phyloP scores from a whole-genome alignment of 345 rosid genomes.

The Camelina laxa region DNA sequence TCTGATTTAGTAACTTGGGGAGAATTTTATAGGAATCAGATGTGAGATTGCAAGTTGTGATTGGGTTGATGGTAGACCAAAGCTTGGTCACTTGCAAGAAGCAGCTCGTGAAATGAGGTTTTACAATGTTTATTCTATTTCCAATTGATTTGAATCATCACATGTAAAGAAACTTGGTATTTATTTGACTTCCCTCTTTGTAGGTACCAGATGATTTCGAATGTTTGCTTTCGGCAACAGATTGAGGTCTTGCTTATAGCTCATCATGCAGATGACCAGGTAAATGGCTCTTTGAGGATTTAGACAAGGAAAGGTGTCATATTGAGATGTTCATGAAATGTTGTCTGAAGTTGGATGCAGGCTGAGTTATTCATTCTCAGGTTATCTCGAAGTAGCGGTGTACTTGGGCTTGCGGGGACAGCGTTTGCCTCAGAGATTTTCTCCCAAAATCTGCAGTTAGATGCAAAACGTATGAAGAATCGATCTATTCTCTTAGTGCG shows the following conservation, averaged over 20 bases:
- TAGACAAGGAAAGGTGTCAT: background rate
- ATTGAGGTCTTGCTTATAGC: constrained; percentile 83
- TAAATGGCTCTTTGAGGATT: constrained; percentile 22
- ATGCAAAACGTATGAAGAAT: constrained; percentile 43
- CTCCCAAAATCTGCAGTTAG: constrained; percentile 44
- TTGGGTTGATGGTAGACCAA: constrained; percentile 82
- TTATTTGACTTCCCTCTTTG: constrained; percentile 10
- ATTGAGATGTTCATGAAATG: constrained; percentile 22
- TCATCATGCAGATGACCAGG: constrained; percentile 98
- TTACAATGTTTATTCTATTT: constrained; percentile 33
- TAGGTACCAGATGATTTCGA: constrained; percentile 75
- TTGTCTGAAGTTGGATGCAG: constrained; percentile 57
- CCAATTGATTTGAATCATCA: constrained; percentile 9
- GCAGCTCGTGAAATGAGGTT: constrained; percentile 84
- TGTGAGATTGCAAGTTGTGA: constrained; percentile 77
- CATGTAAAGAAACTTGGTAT: background rate
- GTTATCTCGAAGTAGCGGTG: constrained; percentile 90
- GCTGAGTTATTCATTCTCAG: constrained; percentile 87
- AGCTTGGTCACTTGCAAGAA: constrained; percentile 86
- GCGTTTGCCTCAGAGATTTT: constrained; percentile 77
- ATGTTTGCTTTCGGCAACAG: constrained; percentile 59
- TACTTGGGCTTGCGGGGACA: constrained; percentile 94
- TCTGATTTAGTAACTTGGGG: background rate
- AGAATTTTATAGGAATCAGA: constrained; percentile 73
- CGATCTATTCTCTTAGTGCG: constrained; percentile 72